Evolutionary conservation across 495 filamentous ascomycete species (phyloP), one percentile per base, ranked within the genome.

Genomic region (Hypoxylon subgilvum): DNA sequence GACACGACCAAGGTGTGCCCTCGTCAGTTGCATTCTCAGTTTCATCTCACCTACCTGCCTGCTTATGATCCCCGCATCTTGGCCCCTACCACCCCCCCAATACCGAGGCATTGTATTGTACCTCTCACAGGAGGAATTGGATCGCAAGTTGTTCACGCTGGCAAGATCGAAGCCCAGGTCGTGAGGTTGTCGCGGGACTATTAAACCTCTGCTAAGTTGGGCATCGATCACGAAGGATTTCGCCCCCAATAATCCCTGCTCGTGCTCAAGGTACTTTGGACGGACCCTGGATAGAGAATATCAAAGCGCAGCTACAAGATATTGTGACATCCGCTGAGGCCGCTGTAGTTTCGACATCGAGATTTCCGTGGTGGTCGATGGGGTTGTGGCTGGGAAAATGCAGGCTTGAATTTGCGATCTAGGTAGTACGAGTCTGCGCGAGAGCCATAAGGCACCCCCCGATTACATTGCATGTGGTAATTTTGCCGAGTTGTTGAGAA

Each of bases 171-270:
- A 23, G n/a, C n/a, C n/a, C n/a, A n/a, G 27, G 8, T 27, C 28
- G 12, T 28, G 39, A 56, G 25, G 38, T 43, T 22, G 42, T 52
- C 38, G 34, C 42, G 21, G 25, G 44, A 47, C 48, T 51, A 57
- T n/a, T n/a, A n/a, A n/a, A 53, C 58, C 50, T 59, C 30, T 41
- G 34, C 19, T 36, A n/a, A 51, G 49, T 59, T 64, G 61, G 61
- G 61, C 49, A 54, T 49, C 50, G 44, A 59, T 52, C 42, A 49
- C 14, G 64, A 59, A 69, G 67, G 60, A 65, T 67, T 69, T 44
- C 50, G 67, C 64, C 64, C 63, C 64, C 67, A 65, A 56, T 49
- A 38, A 64, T 38, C 64, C 64, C 60, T 52, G 67, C 64, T 52
- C 56, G 42, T 45, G 30, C 19, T 40, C 7, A 39, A 51, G 45